Evolutionary conservation across 345 rosid species (phyloP).

Genomic region (Mercurialis annua): DNA sequence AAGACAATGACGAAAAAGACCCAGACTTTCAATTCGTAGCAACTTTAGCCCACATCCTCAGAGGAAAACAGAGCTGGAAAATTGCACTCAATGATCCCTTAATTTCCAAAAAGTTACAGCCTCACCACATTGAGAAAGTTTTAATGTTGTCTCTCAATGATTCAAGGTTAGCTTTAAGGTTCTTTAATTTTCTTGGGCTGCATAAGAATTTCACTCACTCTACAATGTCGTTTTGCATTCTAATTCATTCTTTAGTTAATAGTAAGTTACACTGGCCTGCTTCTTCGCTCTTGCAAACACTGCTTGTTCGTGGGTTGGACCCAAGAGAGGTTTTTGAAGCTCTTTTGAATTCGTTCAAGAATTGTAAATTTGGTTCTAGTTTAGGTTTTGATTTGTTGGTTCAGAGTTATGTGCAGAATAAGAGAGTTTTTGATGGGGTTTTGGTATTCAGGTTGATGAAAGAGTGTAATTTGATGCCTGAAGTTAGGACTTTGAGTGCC

Average conservation of each 20-base stretch:
- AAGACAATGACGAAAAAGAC: conserved; percentile 21
- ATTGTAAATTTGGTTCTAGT: conserved; percentile 46
- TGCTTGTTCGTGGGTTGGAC: conserved; percentile 53
- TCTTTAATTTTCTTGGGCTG: conserved; percentile 88
- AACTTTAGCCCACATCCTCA: conserved; percentile 45
- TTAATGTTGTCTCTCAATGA: conserved; percentile 60
- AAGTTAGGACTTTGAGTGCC: conserved; percentile 64
- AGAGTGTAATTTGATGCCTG: conserved; percentile 50
- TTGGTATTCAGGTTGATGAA: conserved; percentile 57
- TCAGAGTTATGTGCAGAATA: conserved; percentile 60
- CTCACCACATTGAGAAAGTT: conserved; percentile 61
- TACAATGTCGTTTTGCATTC: conserved; percentile 62
- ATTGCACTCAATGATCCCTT: conserved; percentile 45
- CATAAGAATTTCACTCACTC: conserved; percentile 73
- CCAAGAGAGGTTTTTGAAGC: conserved; percentile 55
- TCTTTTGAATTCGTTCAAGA: conserved; percentile 43
- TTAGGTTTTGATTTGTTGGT: conserved; percentile 83
- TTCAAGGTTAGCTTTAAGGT: conserved; percentile 66
- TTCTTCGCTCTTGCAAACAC: conserved; percentile 73
- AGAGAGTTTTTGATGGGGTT: conserved; percentile 52
- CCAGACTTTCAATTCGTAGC: conserved; percentile 46
- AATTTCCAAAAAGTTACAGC: conserved; percentile 35
- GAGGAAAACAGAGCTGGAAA: conserved; percentile 72
- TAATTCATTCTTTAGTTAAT: conserved; percentile 63
- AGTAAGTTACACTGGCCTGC: conserved; percentile 77